phyloP scores from a whole-genome alignment of 1,284 basidiomycete species.

The Fomitiporia mediterranea region DNA sequence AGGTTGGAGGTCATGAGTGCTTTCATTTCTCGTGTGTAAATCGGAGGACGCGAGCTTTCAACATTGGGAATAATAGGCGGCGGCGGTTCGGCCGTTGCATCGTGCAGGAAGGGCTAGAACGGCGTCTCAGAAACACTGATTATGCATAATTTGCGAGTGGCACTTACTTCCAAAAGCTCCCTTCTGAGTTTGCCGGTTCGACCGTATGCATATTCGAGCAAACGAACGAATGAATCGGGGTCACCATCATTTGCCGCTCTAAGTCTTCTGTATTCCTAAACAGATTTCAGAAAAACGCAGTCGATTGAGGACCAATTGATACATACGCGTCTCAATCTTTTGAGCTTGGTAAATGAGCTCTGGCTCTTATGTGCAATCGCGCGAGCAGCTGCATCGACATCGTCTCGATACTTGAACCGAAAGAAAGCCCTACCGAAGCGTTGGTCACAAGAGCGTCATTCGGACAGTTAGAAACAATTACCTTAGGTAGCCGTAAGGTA shows the following conservation, averaged over 20 bases:
- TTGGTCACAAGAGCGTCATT: background rate
- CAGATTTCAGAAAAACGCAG: background rate
- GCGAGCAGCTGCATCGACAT: constrained; percentile 36
- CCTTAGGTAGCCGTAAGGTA: constrained; percentile 61
- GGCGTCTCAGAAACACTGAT: constrained; percentile 3
- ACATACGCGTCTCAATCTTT: constrained; percentile 46
- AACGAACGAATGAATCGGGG: constrained; percentile 46
- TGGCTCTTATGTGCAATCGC: constrained; percentile 28
- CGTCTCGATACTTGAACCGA: constrained; percentile 54
- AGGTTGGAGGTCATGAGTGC: constrained; percentile 52
- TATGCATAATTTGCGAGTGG: constrained; percentile 5
- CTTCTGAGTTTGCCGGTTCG: constrained; percentile 63
- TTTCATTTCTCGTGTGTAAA: constrained; percentile 55
- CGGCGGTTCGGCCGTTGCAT: constrained; percentile 37
- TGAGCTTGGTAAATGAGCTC: constrained; percentile 40
- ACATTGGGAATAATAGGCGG: constrained; percentile 46
- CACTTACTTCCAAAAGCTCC: constrained; percentile 56
- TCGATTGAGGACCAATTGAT: constrained; percentile 1
- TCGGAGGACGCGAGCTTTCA: constrained; percentile 54
- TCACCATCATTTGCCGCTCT: constrained; percentile 53
- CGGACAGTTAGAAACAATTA: constrained; percentile 25
- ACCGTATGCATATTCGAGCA: constrained; percentile 78
- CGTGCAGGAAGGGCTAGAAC: constrained; percentile 48
- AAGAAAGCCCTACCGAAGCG: constrained; percentile 53
- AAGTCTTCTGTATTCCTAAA: constrained; percentile 53